Conservation (phyloP, 78 protist species). For the Planoprotostelium fungivorum region DNA sequence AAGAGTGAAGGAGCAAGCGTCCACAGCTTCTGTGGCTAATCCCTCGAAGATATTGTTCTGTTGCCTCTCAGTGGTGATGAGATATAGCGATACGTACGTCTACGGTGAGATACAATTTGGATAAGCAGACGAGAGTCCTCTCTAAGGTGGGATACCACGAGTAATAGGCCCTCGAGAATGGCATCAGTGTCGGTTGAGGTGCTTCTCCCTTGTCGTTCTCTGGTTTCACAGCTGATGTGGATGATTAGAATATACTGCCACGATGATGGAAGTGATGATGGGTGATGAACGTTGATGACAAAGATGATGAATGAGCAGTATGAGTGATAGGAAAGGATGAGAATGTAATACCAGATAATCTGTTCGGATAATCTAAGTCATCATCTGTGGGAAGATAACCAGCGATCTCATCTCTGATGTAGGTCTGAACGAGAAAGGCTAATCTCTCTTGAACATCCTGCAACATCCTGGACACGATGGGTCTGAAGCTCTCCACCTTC, state of each 20-base stretch:
- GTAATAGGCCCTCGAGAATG: slow-evolving; percentile 7
- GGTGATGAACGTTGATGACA: neutral
- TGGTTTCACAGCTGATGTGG: slow-evolving; percentile 3
- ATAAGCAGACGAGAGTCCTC: slow-evolving; percentile 46
- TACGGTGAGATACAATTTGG: slow-evolving; percentile 49
- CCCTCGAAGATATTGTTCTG: slow-evolving; percentile 62
- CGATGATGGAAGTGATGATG: neutral
- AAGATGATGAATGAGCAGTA: neutral
- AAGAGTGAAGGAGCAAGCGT: slow-evolving; percentile 39
- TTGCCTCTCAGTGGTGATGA: neutral
- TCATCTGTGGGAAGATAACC: slow-evolving; percentile 15
- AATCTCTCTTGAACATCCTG: slow-evolving; percentile 61
- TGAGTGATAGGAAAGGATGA: neutral
- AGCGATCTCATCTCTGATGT: slow-evolving; percentile 52
- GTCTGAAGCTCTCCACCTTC: slow-evolving; percentile 18
- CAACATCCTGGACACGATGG: slow-evolving; percentile 35
- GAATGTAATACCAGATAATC: neutral
- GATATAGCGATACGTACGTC: slow-evolving; percentile 15
- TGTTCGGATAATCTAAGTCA: slow-evolving; percentile 54
- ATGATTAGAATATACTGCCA: neutral
- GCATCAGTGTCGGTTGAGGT: slow-evolving; percentile 2
- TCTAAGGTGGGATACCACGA: slow-evolving; percentile 63
- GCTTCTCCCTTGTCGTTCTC: neutral
- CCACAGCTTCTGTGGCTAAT: slow-evolving; percentile 57
- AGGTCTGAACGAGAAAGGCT: slow-evolving; percentile 42